Evolutionary conservation across 495 filamentous ascomycete genomes (phyloP).

Genomic region (Penicillium nucicola): DNA sequence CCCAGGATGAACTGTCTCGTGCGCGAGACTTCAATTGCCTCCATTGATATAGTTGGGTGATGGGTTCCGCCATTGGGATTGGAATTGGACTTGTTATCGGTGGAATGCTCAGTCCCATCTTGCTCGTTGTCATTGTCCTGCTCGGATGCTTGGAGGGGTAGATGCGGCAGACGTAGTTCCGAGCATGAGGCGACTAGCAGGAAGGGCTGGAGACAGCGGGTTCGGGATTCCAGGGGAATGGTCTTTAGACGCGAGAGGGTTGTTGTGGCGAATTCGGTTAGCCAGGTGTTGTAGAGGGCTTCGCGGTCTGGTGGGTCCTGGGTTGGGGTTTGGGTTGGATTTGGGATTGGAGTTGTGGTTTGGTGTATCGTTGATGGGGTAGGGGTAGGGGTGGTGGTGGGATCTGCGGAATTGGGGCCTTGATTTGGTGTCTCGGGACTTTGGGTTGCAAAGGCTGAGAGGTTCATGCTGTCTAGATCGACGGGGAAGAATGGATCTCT

Average conservation of each 20-base stretch:
- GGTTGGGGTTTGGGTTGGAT: too few species aligned
- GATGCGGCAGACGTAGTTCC: conserved; percentile 44
- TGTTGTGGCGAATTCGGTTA: conserved; percentile 52
- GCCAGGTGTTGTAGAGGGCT: conserved; percentile 40
- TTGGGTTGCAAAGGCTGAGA: conserved; percentile 15
- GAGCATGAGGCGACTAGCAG: conserved; percentile 48
- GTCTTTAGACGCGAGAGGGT: conserved; percentile 49
- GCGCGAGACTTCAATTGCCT: conserved; percentile 45
- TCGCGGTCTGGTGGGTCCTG: not conserved
- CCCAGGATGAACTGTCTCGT: conserved; percentile 46
- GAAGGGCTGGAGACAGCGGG: conserved; percentile 53
- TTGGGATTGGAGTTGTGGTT: not conserved
- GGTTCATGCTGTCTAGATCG: conserved; percentile 24
- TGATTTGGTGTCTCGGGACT: not conserved
- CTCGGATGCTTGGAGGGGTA: not conserved
- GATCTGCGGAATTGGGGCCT: not conserved
- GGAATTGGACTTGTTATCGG: too few species aligned
- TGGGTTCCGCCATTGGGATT: conserved; percentile 13
- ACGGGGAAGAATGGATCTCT: conserved; percentile 30
- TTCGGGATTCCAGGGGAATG: conserved; percentile 52
- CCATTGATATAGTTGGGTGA: conserved; percentile 36
- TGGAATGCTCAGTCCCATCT: not conserved
- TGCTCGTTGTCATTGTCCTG: too few species aligned
- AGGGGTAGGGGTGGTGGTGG: not conserved
- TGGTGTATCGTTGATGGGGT: not conserved